These are phyloP conservation scores for Nothophytophthora sp. DNA, from an alignment of 352 stramenopile species.

Conservation along the genomic window DNA sequence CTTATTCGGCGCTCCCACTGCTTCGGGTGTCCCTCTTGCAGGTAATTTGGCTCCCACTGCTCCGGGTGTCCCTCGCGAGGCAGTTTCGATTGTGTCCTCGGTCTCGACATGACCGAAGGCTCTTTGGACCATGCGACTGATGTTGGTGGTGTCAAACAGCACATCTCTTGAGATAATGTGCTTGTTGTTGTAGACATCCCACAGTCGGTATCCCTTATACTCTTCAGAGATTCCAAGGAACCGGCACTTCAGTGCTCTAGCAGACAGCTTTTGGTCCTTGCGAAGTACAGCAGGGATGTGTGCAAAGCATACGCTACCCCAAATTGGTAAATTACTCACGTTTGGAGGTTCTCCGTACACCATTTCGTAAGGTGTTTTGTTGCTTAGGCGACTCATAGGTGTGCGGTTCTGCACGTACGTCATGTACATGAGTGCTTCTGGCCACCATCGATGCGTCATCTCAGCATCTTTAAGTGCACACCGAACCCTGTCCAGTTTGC, in stretches of 20 bases:
- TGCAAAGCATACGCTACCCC: conserved; percentile 4
- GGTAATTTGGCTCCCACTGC: background rate
- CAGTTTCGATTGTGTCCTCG: conserved; percentile 4
- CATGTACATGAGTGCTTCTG: conserved; percentile 15
- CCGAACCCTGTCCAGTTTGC: conserved; percentile 1
- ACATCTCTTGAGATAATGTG: conserved; percentile 5
- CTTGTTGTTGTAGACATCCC: conserved; percentile 10
- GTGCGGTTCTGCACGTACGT: conserved; percentile 9
- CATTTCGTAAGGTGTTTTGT: conserved; percentile 7
- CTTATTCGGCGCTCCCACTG: conserved; percentile 1
- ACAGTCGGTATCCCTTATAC: conserved; percentile 7
- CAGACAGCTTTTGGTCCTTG: conserved; percentile 8
- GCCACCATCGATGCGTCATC: conserved; percentile 2
- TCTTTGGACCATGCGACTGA: background rate
- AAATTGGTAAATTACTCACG: background rate
- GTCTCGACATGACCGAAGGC: background rate
- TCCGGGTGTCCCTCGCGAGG: conserved; percentile 1
- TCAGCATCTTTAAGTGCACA: conserved; percentile 6
- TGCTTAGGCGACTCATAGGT: background rate
- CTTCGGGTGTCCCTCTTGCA: background rate
- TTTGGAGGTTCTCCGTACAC: background rate
- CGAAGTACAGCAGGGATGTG: background rate
- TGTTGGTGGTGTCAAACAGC: conserved; percentile 9
- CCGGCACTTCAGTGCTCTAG: conserved; percentile 3
- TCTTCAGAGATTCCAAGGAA: conserved; percentile 5